A percentile compares a stretch with the other conserved stretches of the same genome.
Evolutionary conservation across 2,329 filamentous ascomycete species (phyloP).

Genomic region (Cytospora leucostoma): DNA sequence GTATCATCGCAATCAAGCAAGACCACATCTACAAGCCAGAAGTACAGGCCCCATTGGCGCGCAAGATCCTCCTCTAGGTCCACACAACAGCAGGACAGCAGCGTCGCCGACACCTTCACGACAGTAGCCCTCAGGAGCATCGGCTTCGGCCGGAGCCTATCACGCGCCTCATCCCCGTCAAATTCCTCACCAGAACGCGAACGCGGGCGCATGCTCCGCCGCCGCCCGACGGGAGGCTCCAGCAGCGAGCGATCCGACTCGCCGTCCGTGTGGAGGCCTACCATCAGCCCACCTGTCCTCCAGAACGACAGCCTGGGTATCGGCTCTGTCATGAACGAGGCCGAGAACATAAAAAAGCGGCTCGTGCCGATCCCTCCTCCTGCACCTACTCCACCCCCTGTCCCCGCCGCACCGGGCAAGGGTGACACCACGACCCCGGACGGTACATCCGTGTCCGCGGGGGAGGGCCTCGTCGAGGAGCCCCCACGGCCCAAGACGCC

Average conservation of each 20-base stretch:
- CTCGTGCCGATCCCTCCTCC: conserved; percentile 22
- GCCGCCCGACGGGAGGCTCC: conserved; percentile 20
- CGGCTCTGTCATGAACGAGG: background rate
- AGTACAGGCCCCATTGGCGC: conserved; percentile 6
- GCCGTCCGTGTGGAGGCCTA: conserved; percentile 25
- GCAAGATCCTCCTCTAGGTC: conserved; percentile 11
- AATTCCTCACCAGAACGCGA: conserved; percentile 4
- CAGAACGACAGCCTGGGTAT: conserved; percentile 26
- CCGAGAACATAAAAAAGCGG: conserved; percentile 23
- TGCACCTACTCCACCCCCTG: no score
- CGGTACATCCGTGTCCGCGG: background rate
- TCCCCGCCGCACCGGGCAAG: background rate
- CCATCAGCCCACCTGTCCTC: conserved; percentile 26
- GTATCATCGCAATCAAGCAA: conserved; percentile 19
- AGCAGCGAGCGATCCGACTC: conserved; percentile 27
- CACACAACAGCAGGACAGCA: conserved; percentile 11
- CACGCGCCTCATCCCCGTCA: background rate
- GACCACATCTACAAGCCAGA: conserved; percentile 5
- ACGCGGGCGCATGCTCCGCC: conserved; percentile 21
- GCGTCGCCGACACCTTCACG: conserved; percentile 17
- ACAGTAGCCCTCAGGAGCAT: conserved; percentile 23
- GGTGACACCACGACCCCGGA: conserved; percentile 7
- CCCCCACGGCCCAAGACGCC: conserved; percentile 22
- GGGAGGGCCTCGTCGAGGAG: background rate
- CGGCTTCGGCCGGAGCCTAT: conserved; percentile 19